Percentiles rank a stretch among this genome's conserved stretches.
These are phyloP conservation scores for Fomitopsis pulvina DNA, from an alignment of 768 basidiomycete species.

Conservation along the genomic window DNA sequence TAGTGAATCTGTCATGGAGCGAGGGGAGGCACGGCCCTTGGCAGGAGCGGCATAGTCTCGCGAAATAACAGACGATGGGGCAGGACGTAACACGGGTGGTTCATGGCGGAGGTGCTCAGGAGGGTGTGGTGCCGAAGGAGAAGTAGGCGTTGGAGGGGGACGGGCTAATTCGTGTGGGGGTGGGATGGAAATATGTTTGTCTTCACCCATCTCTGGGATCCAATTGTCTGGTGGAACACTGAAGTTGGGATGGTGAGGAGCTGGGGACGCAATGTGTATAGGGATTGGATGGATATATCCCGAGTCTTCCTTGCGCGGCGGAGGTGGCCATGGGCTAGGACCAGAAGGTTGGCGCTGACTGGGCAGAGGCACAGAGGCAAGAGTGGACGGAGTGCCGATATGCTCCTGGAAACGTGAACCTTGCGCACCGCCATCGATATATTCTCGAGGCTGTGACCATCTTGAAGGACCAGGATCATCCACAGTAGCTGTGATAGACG, in stretches of 20 bases:
- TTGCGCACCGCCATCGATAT: slow-evolving; percentile 9
- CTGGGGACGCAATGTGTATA: slow-evolving; percentile 11
- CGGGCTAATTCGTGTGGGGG: slow-evolving; percentile 13
- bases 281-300: slow-evolving; percentile 8
- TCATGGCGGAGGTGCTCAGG: no score
- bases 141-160: slow-evolving; percentile 4
- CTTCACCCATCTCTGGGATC: slow-evolving; percentile 16
- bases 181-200: slow-evolving; percentile 13
- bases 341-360: neutral
- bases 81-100: no score
- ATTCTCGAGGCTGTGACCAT: neutral
- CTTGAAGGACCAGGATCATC: neutral
- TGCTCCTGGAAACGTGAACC: slow-evolving; percentile 21
- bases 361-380: slow-evolving; percentile 7
- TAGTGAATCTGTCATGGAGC: slow-evolving; percentile 19
- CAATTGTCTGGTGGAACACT: slow-evolving; percentile 19
- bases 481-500: neutral
- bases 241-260: slow-evolving; percentile 12
- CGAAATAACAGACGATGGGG: neutral
- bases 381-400: slow-evolving; percentile 17
- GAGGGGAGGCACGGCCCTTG: slow-evolving; percentile 9
- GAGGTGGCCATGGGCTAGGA: slow-evolving; percentile 7
- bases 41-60: slow-evolving; percentile 14
- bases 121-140: no score
- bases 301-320: neutral